phyloP scores from a whole-genome alignment of 1,284 basidiomycete species.

The Puccinia triticina region DNA sequence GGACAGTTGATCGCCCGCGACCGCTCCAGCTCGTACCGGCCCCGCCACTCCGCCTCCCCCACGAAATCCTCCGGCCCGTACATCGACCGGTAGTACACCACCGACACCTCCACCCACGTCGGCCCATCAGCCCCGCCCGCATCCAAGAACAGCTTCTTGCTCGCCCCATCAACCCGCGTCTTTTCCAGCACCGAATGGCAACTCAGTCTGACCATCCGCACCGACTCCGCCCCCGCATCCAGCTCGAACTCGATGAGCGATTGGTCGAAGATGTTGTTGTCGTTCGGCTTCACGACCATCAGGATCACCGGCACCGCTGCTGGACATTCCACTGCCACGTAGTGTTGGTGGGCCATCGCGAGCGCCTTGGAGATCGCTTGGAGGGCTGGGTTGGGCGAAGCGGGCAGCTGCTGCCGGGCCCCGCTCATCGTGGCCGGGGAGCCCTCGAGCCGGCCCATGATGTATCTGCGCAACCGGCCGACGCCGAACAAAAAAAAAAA shows the following conservation, averaged over 20 bases:
- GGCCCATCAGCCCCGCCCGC: neutral
- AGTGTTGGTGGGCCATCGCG: constrained; percentile 23
- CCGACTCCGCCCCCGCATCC: constrained; percentile 66
- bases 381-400: constrained; percentile 16
- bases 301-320: constrained; percentile 66
- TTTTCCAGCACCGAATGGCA: neutral
- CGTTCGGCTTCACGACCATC: constrained; percentile 84
- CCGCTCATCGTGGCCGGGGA: neutral
- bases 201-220: constrained; percentile 30
- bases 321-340: neutral
- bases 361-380: constrained; percentile 23
- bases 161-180: neutral
- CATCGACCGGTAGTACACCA: constrained; percentile 83
- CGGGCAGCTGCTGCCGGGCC: constrained; percentile 27
- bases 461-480: too few species aligned
- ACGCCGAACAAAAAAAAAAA: too few species aligned
- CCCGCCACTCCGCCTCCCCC: constrained; percentile 67
- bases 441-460: too few species aligned
- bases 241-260: constrained; percentile 83
- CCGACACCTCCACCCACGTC: constrained; percentile 69
- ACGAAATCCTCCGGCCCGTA: constrained; percentile 85
- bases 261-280: constrained; percentile 97
- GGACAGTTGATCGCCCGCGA: constrained; percentile 91
- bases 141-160: constrained; percentile 19
- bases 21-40: constrained; percentile 75